These are phyloP conservation scores for Wickerhamomyces sp. DNA, from an alignment of 1,139 yeast genomes.

Conservation along the genomic window DNA sequence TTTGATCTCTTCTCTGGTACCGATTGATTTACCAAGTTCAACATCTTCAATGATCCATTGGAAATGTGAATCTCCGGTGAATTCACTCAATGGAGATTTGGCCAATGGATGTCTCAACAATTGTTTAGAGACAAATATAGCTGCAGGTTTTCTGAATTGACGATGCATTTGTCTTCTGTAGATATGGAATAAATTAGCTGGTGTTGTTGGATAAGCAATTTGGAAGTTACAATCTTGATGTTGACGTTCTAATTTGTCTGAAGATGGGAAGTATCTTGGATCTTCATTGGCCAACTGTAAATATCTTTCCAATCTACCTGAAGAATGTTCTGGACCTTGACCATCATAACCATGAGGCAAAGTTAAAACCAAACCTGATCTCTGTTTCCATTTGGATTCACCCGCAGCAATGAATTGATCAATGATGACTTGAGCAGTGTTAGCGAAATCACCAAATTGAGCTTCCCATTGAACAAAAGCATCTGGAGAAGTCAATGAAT, in stretches of 20 bases:
- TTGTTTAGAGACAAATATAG: conserved; percentile 85
- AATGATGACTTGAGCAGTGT: conserved; percentile 95
- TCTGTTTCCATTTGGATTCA: conserved; percentile 98
- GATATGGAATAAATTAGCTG: conserved; percentile 94
- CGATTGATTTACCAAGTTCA: conserved; percentile 73
- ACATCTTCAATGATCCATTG: conserved; percentile 93
- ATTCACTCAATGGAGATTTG: conserved; percentile 75
- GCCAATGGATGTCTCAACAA: conserved; percentile 98
- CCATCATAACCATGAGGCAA: conserved; percentile 99
- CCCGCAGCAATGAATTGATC: conserved; percentile 98
- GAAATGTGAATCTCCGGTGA: conserved; percentile 89
- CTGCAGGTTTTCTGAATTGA: conserved; percentile 96
- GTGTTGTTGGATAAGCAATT: conserved; percentile 97
- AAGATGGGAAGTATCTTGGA: conserved; percentile 87
- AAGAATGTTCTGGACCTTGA: conserved; percentile 99
- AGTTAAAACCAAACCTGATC: conserved; percentile 92
- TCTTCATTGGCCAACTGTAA: conserved; percentile 95
- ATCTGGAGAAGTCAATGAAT: conserved; percentile 95
- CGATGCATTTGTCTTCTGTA: conserved; percentile 99
- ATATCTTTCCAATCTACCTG: conserved; percentile 96
- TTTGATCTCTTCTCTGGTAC: conserved; percentile 78
- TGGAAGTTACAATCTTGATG: conserved; percentile 99
- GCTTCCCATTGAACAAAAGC: conserved; percentile 99
- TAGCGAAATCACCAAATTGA: conserved; percentile 99
- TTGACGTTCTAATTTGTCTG: conserved; percentile 87